phyloP scores from a whole-genome alignment of 1,284 basidiomycete species.

The Ceratobasidium sp. region DNA sequence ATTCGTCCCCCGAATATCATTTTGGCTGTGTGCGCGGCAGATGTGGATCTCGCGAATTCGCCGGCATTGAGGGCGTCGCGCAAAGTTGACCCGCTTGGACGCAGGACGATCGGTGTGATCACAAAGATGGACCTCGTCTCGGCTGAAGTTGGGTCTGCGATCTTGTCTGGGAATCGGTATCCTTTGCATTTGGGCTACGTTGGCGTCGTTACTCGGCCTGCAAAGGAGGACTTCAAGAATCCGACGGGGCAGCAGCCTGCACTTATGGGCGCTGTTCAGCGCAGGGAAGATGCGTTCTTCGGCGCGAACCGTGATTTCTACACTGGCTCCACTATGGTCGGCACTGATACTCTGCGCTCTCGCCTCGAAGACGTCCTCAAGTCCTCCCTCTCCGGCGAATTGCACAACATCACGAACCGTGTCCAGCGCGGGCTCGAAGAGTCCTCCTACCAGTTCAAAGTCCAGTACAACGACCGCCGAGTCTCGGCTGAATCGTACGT shows the following conservation, averaged over 20 bases:
- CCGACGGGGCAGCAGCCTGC: slow-evolving; percentile 5
- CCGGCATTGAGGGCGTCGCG: slow-evolving; percentile 93
- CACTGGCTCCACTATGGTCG: slow-evolving; percentile 76
- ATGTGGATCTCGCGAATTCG: slow-evolving; percentile 98
- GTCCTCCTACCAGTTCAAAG: slow-evolving; percentile 98
- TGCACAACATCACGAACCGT: slow-evolving; percentile 95
- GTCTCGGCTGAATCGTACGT: slow-evolving; percentile 97
- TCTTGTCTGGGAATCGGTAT: slow-evolving; percentile 91
- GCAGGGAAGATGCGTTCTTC: slow-evolving; percentile 87
- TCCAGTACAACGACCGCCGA: slow-evolving; percentile 97
- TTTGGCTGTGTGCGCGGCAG: slow-evolving; percentile 96
- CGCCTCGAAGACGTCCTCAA: slow-evolving; percentile 97
- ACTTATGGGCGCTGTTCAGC: slow-evolving; percentile 65
- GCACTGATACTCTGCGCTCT: slow-evolving; percentile 87
- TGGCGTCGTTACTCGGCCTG: slow-evolving; percentile 91
- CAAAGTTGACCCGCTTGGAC: slow-evolving; percentile 92
- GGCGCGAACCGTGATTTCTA: slow-evolving; percentile 75
- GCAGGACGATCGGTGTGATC: slow-evolving; percentile 96
- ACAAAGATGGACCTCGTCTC: slow-evolving; percentile 99
- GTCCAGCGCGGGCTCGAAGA: slow-evolving; percentile 98
- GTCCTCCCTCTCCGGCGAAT: slow-evolving; percentile 93
- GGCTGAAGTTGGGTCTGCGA: slow-evolving; percentile 81
- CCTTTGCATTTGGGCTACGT: slow-evolving; percentile 98
- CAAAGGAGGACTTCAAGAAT: slow-evolving; percentile 52
- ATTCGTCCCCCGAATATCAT: slow-evolving; percentile 98